Evolutionary conservation across 1,284 basidiomycete genomes (phyloP), one percentile per base, ranked within the genome.

Genomic region (Irpex lacteus): DNA sequence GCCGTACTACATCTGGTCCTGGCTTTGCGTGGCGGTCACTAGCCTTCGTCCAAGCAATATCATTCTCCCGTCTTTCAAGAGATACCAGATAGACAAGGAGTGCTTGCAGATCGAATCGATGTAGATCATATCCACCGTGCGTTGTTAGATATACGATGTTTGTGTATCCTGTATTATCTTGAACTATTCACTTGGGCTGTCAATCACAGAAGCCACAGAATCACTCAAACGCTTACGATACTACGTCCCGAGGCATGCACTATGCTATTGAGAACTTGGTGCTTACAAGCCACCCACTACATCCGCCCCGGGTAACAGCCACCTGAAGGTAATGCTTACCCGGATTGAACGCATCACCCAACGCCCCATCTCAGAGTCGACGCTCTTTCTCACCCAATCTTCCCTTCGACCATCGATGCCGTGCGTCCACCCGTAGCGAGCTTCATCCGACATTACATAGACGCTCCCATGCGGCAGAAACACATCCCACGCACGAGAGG

Each of bases 1-100:
- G 85, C 91, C 40, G 92, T 94, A 36, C 88, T 98, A 68, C 96
- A 98, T 81, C 82, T 98, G 55, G 96, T 98, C 62, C 88, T 98
- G 56, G 95, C 96, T 4, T 85, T 98, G 57, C 92, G 95, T 78
- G 95, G 95, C 60, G 95, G 95, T 54, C 71, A 68, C 64, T 75
- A 73, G 70, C 8, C 11, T 15, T 44, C 40, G 8, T 9, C 8
- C 40, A 9, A 44, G 40, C 26, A 26, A 44, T 44, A 44, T 15
- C 40, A 44, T 44, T 44, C 19, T 11, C 26, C 13, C 26, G 6
- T 18, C 5, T 36, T 56, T 34, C 21, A 56, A 34, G 54, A 56
- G 32, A 56, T 6, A 36, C 34, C 9, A 56, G 40, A 38, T 19
- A 21, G 40, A 40, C 44, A 57, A 54, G 52, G 19, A 19, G 36